Base-by-base conservation (phyloP, 805 yeast species). In the Cephaloascus albidus region DNA sequence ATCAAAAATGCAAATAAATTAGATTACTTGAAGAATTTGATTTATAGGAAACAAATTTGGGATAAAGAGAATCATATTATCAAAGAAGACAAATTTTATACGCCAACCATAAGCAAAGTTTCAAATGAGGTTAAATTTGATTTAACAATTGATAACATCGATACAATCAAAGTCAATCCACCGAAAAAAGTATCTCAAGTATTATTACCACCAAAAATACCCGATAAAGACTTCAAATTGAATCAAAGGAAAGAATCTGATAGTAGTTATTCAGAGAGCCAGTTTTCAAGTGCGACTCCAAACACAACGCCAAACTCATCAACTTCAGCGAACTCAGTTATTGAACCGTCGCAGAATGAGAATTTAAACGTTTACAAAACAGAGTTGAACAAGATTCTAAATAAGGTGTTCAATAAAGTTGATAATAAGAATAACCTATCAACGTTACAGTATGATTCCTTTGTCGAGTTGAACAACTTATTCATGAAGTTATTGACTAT, bases 1-100 rank as follows among this genome's bases (percentile, higher is more conserved):
- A 59, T 83, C 17, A 65, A 61, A 6, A 40, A 44, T 2, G 35
- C 46, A 4, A 39, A 41, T 3, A 55, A 56, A 19, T 35, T 44
- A 6, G 14, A 8, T n/a, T 31, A 31, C 14, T 39, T 65, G 16
- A 58, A 59, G 37, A 44, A 50, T 35, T 45, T 65, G 15, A 60
- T 65, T 20, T 59, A 67, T 1, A 52, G 53, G 12, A 66, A 63
- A 40, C 56, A 53, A 33, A 40, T 54, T 20, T 64, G 70, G 68
- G 67, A 64, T 45, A 63, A 60, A 41, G 66, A 60, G 2, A 55
- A 65, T 42, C 64, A 59, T 45, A 49, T 57, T 10, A 28, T 48
- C 10, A 54, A 57, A 38, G 48, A 50, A 4, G 60, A 57, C 19
- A 54, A 60, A 30, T 57, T 55, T 39, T 64, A 63, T 39, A 52